Percentiles rank a stretch among this genome's conserved stretches.
Conservation (phyloP, 768 basidiomycete genomes). For the Suillus luteus region DNA sequence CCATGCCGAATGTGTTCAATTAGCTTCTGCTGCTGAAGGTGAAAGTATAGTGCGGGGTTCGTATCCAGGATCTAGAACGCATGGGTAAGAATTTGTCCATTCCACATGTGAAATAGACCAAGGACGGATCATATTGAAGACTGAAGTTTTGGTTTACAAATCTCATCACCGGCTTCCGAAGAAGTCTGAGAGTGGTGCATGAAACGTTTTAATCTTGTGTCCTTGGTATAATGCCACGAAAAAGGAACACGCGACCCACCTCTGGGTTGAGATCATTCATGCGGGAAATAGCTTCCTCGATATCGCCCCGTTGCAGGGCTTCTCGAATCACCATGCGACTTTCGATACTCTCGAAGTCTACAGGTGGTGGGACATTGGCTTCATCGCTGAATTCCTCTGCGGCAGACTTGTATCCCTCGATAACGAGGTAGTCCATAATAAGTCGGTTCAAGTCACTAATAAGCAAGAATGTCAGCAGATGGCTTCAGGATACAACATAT, state of each 20-base stretch:
- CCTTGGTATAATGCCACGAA: constrained; percentile 12
- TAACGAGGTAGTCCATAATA: constrained; percentile 96
- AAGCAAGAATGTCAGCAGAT: constrained; percentile 27
- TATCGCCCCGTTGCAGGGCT: constrained; percentile 90
- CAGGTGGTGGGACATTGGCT: constrained; percentile 70
- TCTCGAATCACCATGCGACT: constrained; percentile 93
- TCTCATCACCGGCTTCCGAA: constrained; percentile 81
- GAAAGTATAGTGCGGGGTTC: constrained; percentile 92
- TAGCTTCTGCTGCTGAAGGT: constrained; percentile 91
- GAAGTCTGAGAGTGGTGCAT: constrained; percentile 98
- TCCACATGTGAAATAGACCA: constrained; percentile 11
- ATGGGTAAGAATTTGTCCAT: constrained; percentile 20
- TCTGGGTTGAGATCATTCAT: constrained; percentile 97
- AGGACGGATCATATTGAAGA: constrained; percentile 85
- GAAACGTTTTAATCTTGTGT: constrained; percentile 86
- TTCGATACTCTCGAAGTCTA: constrained; percentile 92
- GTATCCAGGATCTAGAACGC: constrained; percentile 87
- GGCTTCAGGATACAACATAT: constrained; percentile 21
- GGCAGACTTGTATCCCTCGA: constrained; percentile 95
- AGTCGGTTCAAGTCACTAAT: constrained; percentile 89
- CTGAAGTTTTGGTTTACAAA: constrained; percentile 80
- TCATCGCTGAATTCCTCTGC: constrained; percentile 95
- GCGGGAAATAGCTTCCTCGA: constrained; percentile 92
- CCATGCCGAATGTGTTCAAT: constrained; percentile 93
- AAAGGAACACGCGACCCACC: constrained; percentile 54